Conservation (phyloP, 2,329 filamentous ascomycete species). For the Exophiala sideris region DNA sequence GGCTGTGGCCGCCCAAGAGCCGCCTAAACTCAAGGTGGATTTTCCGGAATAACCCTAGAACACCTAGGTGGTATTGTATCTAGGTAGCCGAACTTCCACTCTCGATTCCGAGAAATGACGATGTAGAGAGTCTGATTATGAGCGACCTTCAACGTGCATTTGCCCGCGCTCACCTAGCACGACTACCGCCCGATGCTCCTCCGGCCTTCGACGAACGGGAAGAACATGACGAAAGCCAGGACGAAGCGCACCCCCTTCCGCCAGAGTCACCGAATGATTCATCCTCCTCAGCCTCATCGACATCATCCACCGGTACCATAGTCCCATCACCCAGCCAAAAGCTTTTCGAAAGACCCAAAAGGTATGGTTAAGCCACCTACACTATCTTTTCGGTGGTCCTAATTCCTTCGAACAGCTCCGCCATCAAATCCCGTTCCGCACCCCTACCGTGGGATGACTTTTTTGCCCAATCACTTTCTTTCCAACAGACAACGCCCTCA, state of each 20-base stretch:
- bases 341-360: constrained; percentile 67
- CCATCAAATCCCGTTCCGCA: constrained; percentile 47
- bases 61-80: not conserved
- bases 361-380: constrained; percentile 46
- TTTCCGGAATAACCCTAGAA: not conserved
- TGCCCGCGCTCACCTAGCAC: constrained; percentile 69
- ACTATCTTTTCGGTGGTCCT: constrained; percentile 8
- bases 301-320: constrained; percentile 89
- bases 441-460: constrained; percentile 83
- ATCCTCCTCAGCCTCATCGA: constrained; percentile 83
- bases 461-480: constrained; percentile 81
- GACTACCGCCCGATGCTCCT: constrained; percentile 56
- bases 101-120: too few relatives aligned
- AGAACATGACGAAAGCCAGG: constrained; percentile 33
- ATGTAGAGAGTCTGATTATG: constrained; percentile 49
- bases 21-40: too few relatives aligned
- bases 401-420: constrained; percentile 6
- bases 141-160: constrained; percentile 73
- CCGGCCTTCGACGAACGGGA: constrained; percentile 41
- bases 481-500: constrained; percentile 44
- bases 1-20: too few relatives aligned
- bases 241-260: constrained; percentile 31
- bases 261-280: constrained; percentile 53
- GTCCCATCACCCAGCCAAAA: constrained; percentile 72
- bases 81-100: too few relatives aligned